These are phyloP conservation scores for Boletus insuetus DNA, from an alignment of 768 basidiomycete genomes.

Conservation along the genomic window DNA sequence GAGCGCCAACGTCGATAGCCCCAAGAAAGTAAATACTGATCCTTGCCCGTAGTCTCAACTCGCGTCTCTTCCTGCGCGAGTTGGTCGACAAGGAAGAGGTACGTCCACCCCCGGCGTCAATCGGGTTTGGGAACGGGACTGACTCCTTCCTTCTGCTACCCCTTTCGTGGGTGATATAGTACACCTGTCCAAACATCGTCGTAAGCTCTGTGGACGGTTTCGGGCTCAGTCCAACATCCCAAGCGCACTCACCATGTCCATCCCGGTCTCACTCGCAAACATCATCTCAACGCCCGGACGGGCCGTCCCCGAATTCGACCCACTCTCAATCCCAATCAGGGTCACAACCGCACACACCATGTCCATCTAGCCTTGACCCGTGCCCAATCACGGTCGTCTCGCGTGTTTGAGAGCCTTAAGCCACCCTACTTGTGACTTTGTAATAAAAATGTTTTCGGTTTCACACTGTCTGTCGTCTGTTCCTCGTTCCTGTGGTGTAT, in stretches of 20 bases:
- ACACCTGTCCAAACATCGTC: constrained; percentile 24
- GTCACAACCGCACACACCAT: background rate
- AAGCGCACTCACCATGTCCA: constrained; percentile 6
- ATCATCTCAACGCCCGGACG: background rate
- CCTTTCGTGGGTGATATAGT: constrained; percentile 5
- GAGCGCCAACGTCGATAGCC: constrained; percentile 1
- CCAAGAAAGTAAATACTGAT: background rate
- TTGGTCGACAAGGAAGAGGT: constrained; percentile 28
- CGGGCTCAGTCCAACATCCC: constrained; percentile 9
- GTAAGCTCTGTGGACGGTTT: constrained; percentile 22
- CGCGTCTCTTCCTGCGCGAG: constrained; percentile 28
- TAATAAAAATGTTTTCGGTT: background rate
- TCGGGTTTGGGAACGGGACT: background rate
- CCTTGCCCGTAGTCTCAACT: constrained; percentile 22
- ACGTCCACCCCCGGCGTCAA: background rate
- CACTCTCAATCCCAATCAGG: background rate
- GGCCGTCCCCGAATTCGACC: background rate
- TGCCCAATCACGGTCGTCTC: constrained; percentile 16
- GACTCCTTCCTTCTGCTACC: background rate
- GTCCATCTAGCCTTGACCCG: background rate
- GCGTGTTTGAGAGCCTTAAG: constrained; percentile 3
- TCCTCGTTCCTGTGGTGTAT: too few species aligned
- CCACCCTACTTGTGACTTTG: background rate
- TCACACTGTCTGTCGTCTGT: background rate
- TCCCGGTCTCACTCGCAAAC: constrained; percentile 7